A percentile compares a stretch with the other conserved stretches of the same genome.
Evolutionary conservation across 2,329 filamentous ascomycete species (phyloP).

Genomic region (Calcarisporium arbuscula): DNA sequence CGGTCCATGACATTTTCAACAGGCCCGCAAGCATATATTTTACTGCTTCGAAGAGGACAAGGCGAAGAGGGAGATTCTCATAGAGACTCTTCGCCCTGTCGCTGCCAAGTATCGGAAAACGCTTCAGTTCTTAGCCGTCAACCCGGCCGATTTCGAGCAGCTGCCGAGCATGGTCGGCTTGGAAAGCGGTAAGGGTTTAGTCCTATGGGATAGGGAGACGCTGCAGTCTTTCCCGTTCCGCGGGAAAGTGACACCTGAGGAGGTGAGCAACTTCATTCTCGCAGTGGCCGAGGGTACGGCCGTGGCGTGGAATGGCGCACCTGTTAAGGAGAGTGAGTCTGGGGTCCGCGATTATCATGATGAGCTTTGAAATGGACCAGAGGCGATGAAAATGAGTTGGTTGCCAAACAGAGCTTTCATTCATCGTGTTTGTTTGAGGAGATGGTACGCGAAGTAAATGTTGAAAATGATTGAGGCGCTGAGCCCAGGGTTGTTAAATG

Average conservation of each 20-base stretch:
- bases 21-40: conserved; percentile 32
- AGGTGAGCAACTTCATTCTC: conserved; percentile 35
- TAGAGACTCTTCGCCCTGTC: conserved; percentile 26
- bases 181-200: conserved; percentile 21
- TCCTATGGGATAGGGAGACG: conserved; percentile 37
- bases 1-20: too few relatives aligned
- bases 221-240: conserved; percentile 36
- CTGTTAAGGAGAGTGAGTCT: neutral
- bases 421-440: too few relatives aligned
- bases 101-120: conserved; percentile 40
- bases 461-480: too few relatives aligned
- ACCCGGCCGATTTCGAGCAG: conserved; percentile 37
- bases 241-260: conserved; percentile 21
- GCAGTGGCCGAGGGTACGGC: conserved; percentile 37
- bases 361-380: too few relatives aligned
- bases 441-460: too few relatives aligned
- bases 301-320: conserved; percentile 24
- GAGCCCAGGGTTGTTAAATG: too few relatives aligned
- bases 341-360: too few relatives aligned
- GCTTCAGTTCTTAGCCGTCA: conserved; percentile 41
- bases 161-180: conserved; percentile 33
- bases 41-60: conserved; percentile 22
- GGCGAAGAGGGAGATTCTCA: conserved; percentile 27
- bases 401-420: too few relatives aligned
- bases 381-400: too few relatives aligned